A percentile compares a stretch with the other conserved stretches of the same genome.
These are phyloP conservation scores for Volvox africanus DNA, from an alignment of 139 green algal species.

Conservation along the genomic window DNA sequence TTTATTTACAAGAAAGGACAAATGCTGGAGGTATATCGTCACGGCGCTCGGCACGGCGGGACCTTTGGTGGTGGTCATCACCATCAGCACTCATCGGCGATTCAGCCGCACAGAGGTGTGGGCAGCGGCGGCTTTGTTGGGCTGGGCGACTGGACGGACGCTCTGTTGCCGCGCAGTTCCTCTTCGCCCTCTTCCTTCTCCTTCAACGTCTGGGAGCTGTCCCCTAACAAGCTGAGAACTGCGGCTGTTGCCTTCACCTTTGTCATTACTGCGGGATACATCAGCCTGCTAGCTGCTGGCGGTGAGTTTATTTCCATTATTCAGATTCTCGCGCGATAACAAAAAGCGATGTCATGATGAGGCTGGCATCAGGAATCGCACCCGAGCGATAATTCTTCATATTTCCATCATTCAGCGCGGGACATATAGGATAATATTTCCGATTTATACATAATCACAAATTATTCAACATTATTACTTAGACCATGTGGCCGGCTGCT, in stretches of 20 bases:
- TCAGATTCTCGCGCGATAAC: too few relatives aligned
- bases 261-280: slow-evolving; percentile 39
- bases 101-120: background rate
- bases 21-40: slow-evolving; percentile 37
- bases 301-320: background rate
- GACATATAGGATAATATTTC: too few relatives aligned
- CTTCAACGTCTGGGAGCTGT: slow-evolving; percentile 44
- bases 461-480: too few relatives aligned
- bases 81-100: background rate
- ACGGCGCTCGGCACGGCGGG: slow-evolving; percentile 1
- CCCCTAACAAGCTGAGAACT: slow-evolving; percentile 39
- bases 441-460: too few relatives aligned
- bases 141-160: slow-evolving; percentile 30
- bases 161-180: slow-evolving; percentile 1
- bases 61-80: background rate
- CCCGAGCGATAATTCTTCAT: too few relatives aligned
- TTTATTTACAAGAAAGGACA: background rate
- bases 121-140: background rate
- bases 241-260: slow-evolving; percentile 50
- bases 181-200: background rate
- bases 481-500: too few relatives aligned
- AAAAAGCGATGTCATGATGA: too few relatives aligned
- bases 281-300: slow-evolving; percentile 41
- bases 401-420: too few relatives aligned
- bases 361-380: too few relatives aligned